Percentiles rank a stretch among this genome's conserved stretches.
Conservation (phyloP, 2,329 filamentous ascomycete species). For the Passalora sequoiae region DNA sequence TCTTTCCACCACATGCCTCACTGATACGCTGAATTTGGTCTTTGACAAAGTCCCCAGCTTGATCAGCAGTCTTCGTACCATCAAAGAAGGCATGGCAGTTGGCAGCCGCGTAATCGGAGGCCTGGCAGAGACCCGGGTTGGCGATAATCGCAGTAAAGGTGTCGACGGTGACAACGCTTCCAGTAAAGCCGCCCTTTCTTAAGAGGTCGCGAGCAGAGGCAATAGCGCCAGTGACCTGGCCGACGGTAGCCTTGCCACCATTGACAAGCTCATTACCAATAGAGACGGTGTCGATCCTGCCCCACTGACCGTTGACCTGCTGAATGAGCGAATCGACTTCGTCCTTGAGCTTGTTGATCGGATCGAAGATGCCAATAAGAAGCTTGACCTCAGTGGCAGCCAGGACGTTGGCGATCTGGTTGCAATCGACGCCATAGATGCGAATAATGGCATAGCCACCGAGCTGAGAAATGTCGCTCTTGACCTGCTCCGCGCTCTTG, state of each 20-base stretch:
- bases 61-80: slow-evolving; percentile 51
- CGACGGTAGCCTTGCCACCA: slow-evolving; percentile 47
- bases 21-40: slow-evolving; percentile 49
- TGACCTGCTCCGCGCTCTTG: slow-evolving; percentile 61
- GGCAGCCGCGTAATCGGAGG: slow-evolving; percentile 71
- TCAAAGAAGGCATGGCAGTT: slow-evolving; percentile 88
- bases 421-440: slow-evolving; percentile 75
- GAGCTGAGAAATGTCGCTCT: slow-evolving; percentile 57
- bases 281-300: slow-evolving; percentile 62
- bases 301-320: slow-evolving; percentile 62
- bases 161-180: slow-evolving; percentile 74
- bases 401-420: slow-evolving; percentile 61
- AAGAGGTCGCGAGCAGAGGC: slow-evolving; percentile 54
- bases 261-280: slow-evolving; percentile 81
- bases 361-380: slow-evolving; percentile 68
- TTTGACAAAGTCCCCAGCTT: slow-evolving; percentile 63
- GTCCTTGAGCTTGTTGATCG: slow-evolving; percentile 48
- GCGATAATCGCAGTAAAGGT: slow-evolving; percentile 64
- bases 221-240: slow-evolving; percentile 54
- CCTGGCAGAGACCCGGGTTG: slow-evolving; percentile 69
- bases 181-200: slow-evolving; percentile 59
- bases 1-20: slow-evolving; percentile 51
- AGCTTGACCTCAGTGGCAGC: slow-evolving; percentile 64
- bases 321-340: slow-evolving; percentile 59
- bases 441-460: slow-evolving; percentile 62